Base-by-base conservation (phyloP, 2,329 filamentous ascomycete species). In the Helicocarpus griseus region DNA sequence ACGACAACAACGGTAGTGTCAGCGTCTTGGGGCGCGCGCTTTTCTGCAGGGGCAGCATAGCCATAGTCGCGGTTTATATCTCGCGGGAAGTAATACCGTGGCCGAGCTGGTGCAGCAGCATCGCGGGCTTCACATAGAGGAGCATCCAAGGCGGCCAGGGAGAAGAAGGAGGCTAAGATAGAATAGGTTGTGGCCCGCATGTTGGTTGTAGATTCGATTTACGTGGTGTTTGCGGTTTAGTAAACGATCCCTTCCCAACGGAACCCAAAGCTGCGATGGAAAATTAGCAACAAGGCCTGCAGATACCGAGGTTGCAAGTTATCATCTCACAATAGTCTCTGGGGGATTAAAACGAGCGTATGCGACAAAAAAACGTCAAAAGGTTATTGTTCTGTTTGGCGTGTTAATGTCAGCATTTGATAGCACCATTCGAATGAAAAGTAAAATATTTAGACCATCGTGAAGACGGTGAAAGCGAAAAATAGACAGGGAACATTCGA, bases 21-120 rank as follows among this genome's bases (percentile, higher is more conserved):
- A 24, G 17, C 31, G 22, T 26, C 45, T 45, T 45, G 60, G 11
- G 44, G 44, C 2, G 29, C 44, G 55, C 26, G 59, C 52, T 36
- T 60, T 43, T 17, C 60, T 52, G 13, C 59, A 54, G 11, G 54
- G 47, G 7, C 57, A 48, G 5, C 48, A 38, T 9, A 45, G 19
- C 28, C 52, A 48, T 8, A 31, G 35, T 19, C 46, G 52, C 22
- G 39, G 56, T 65, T 65, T 44, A 67, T 50, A 19, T 66, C 61
- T 29, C 60, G 62, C 13, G 63, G 59, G 48, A 64, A 59, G 44
- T 50, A 50, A 35, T 50, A 40, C 19, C 26, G 38, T 33, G 48
- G 38, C n/a, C 48, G 38, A 19, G n/a, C 19, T 24, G 26, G 38
- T 11, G 19, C 17, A 19, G 17, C 28, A 5, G 22, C 38, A 8